Evolutionary conservation across 2,329 filamentous ascomycete species (phyloP), one percentile per base, ranked within the genome.

Genomic region (Nigrospora osmanthi): DNA sequence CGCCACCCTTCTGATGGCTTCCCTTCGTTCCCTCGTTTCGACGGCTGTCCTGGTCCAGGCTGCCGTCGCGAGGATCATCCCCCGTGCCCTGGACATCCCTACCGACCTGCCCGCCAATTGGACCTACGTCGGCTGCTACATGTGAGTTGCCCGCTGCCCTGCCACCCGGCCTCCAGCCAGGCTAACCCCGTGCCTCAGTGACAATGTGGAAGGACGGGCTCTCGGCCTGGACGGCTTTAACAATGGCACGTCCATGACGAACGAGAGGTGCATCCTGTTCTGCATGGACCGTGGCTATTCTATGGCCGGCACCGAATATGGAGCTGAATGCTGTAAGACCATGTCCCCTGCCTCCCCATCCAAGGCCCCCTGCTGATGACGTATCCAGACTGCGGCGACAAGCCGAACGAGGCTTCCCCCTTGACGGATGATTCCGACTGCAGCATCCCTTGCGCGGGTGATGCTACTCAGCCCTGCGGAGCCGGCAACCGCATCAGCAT

Each of bases 91-190:
- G 30, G 32, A 16, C 9, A 43, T 48, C n/a, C 46, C 46, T 7
- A 45, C 38, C 34, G 40, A 40, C 36, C 38, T 48, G 10, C 46
- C 46, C 13, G 45, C 37, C 16, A 45, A 48, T 15, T 48, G 46
- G 46, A 48, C 46, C 9, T 48, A 48, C 34, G 46, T 48, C n/a
- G 46, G 42, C n/a, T 48, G 46, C 36, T 48, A 48, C 38, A 35
- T 48, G 46, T 48, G 14, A 40, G 46, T 48, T 17, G 17, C 23
- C 23, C 6, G 12, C 14, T 7, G 14, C 17, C 17, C 15, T 19
- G 9, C 17, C 16, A 5, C 7, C n/a, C 17, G 15, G 16, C 30
- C 15, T n/a, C 34, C 14, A 33, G 13, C 35, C 15, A 11, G 32
- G 33, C 40, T 42, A n/a, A 42, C 11, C 14, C 2, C 12, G 4